Percentiles rank a stretch among this genome's conserved stretches.
These are phyloP conservation scores for Mycosphaerella sp. DNA, from an alignment of 2,329 filamentous ascomycete genomes.

Conservation along the genomic window DNA sequence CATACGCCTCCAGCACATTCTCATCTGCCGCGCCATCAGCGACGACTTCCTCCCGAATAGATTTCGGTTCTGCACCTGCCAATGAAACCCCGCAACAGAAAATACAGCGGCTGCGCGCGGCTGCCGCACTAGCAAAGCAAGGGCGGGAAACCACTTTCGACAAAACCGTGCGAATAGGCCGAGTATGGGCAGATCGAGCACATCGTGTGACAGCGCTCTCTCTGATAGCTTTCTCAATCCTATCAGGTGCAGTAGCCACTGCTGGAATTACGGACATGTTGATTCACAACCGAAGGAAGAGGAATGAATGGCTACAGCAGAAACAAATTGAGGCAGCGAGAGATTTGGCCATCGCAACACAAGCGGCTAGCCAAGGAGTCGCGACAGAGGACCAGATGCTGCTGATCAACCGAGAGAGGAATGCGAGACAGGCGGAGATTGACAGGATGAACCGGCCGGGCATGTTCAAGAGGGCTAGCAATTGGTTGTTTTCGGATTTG, in stretches of 20 bases:
- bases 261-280: slow-evolving; percentile 63
- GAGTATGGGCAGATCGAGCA: slow-evolving; percentile 54
- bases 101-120: slow-evolving; percentile 47
- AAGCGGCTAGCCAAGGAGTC: slow-evolving; percentile 39
- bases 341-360: slow-evolving; percentile 41
- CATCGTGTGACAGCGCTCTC: slow-evolving; percentile 56
- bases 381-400: slow-evolving; percentile 48
- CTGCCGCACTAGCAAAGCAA: slow-evolving; percentile 43
- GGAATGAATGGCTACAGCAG: slow-evolving; percentile 54
- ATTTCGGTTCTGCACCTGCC: slow-evolving; percentile 28
- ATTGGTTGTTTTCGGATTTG: slow-evolving; percentile 32
- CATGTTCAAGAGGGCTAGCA: slow-evolving; percentile 33
- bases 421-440: slow-evolving; percentile 52
- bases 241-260: slow-evolving; percentile 55
- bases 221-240: slow-evolving; percentile 56
- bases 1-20: slow-evolving; percentile 63
- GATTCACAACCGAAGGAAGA: slow-evolving; percentile 60
- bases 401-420: slow-evolving; percentile 54
- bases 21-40: slow-evolving; percentile 28
- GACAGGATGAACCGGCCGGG: slow-evolving; percentile 34
- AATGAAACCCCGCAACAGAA: slow-evolving; percentile 51
- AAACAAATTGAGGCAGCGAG: slow-evolving; percentile 43
- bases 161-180: slow-evolving; percentile 47
- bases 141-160: slow-evolving; percentile 51
- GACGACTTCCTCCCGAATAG: slow-evolving; percentile 24